Percentiles rank a stretch among this genome's conserved stretches.
phyloP scores from a whole-genome alignment of 768 basidiomycete species.

The Tephrocybe rancida region DNA sequence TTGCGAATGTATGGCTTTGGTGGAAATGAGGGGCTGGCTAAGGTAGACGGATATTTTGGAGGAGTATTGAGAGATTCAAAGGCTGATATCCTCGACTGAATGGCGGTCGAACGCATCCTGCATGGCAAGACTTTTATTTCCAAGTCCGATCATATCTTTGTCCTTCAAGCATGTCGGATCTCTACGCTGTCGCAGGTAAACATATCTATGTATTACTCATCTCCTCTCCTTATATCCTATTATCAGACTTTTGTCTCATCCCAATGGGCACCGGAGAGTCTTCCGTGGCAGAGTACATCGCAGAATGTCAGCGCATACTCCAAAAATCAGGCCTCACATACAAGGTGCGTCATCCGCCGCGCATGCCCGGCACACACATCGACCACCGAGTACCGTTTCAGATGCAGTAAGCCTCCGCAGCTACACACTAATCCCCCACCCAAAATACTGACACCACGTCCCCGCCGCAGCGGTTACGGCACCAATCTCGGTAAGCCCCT shows the following conservation, averaged over 20 bases:
- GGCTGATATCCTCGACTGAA: constrained; percentile 63
- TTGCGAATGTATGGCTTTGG: too few relatives aligned
- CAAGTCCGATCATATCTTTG: constrained; percentile 13
- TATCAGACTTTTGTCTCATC: constrained; percentile 83
- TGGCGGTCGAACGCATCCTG: constrained; percentile 43
- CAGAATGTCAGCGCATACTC: constrained; percentile 82
- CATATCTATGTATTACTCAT: background rate
- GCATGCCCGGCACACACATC: background rate
- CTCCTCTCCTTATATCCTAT: background rate
- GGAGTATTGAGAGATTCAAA: constrained; percentile 56
- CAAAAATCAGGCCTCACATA: constrained; percentile 82
- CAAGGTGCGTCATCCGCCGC: constrained; percentile 49
- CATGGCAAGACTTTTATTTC: too few relatives aligned
- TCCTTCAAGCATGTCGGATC: constrained; percentile 39
- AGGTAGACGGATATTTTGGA: constrained; percentile 23
- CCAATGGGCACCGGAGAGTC: constrained; percentile 79
- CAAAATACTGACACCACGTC: background rate
- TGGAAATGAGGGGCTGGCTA: constrained; percentile 41
- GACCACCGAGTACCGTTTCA: constrained; percentile 23
- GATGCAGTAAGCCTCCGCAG: constrained; percentile 63
- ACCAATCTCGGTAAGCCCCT: constrained; percentile 73
- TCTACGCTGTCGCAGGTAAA: constrained; percentile 80
- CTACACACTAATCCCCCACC: background rate
- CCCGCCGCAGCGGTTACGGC: constrained; percentile 73
- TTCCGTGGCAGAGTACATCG: constrained; percentile 80